phyloP scores from a whole-genome alignment of 257 asterid species.

The Vinca minor region DNA sequence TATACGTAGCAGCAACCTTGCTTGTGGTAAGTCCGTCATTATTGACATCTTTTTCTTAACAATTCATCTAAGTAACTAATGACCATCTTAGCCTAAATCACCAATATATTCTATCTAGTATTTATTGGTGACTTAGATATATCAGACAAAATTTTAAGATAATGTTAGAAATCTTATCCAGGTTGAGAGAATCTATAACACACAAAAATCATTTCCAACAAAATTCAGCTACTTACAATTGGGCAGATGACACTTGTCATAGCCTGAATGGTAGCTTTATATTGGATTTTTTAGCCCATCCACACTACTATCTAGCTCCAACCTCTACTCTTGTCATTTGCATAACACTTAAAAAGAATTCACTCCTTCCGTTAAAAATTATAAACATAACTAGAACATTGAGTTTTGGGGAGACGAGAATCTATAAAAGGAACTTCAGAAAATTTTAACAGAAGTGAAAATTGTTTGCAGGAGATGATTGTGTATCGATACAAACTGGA shows the following conservation, averaged over 20 bases:
- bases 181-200: constrained; percentile 17
- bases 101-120: neutral
- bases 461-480: constrained; percentile 67
- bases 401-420: too few relatives aligned
- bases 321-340: neutral
- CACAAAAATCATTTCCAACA: constrained; percentile 21
- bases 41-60: neutral
- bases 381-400: neutral
- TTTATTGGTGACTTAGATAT: neutral
- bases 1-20: constrained; percentile 51
- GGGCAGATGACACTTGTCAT: constrained; percentile 28
- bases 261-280: constrained; percentile 3
- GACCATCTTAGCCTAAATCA: neutral
- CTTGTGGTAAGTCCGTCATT: constrained; percentile 63
- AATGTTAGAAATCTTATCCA: constrained; percentile 25
- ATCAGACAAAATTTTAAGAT: neutral
- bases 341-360: neutral
- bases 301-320: neutral
- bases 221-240: constrained; percentile 14
- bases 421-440: too few relatives aligned
- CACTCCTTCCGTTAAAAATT: neutral
- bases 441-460: constrained; percentile 2
- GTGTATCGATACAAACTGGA: constrained; percentile 88
- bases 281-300: constrained; percentile 16
- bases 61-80: constrained; percentile 1